Base-by-base conservation (phyloP, 371 early-diverging fungal species). In the Mortierella sp. region DNA sequence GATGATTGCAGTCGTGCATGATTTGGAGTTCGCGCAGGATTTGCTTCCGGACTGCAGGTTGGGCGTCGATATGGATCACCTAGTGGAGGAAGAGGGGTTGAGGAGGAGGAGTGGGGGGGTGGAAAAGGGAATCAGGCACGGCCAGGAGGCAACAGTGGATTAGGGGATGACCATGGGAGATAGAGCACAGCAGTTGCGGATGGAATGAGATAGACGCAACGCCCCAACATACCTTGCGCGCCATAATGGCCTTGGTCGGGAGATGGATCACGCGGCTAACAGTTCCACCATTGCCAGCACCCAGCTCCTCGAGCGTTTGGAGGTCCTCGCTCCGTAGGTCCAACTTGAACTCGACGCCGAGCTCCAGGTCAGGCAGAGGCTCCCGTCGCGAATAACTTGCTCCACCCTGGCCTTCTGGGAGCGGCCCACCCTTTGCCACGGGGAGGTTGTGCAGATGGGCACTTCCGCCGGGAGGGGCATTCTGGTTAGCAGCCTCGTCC, bases 1-100 rank as follows among this genome's bases (percentile, higher is more conserved):
- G 86, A 41, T 90, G 90, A 68, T 91, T 88, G 81, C 96, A 96
- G 71, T 90, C 89, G 65, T 93, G 90, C 85, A 96, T 84, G 80
- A 94, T 92, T 72, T 93, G 89, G 56, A 96, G 83, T 76, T 96
- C 96, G 31, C 94, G 89, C 71, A 94, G 82, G 64, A 95, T 93
- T 82, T 93, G 93, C 80, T 91, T 91, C 67, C 92, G 84, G 18
- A 93, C 83, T 72, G 74, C 82, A 81, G 82, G 84, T 56, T 89
- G 85, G 18, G 87, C 87, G 57, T 93, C 92, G 9, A 93, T 90
- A 66, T 91, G 91, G 55, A 94, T 92, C 60, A 92, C 89, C 95
- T 94, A 61, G 41, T 54, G 55, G 31, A 24, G 42, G 41, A 57
- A 57, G 31, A 24, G 42, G 41, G 18, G 46, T 19, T 52, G 38